Evolutionary conservation across 306 rosid genomes (phyloP).

Genomic region (Prunus dulcis): DNA sequence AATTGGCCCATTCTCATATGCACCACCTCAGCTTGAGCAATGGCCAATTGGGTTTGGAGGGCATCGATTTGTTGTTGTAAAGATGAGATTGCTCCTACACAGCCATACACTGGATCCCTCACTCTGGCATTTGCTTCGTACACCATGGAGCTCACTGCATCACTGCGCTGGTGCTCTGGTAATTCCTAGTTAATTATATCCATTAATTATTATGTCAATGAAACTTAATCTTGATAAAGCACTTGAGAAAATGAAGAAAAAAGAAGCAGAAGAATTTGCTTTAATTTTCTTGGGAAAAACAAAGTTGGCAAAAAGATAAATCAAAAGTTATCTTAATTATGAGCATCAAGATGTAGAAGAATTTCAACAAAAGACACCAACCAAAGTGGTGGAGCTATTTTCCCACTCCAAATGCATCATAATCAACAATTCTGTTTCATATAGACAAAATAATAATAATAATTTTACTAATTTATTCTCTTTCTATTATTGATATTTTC

Average conservation of each 20-base stretch:
- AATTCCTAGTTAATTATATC: constrained; percentile 46
- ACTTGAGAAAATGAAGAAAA: background rate
- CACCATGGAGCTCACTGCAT: constrained; percentile 95
- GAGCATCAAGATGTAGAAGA: background rate
- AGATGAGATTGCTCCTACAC: constrained; percentile 93
- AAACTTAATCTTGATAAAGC: background rate
- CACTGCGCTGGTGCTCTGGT: constrained; percentile 80
- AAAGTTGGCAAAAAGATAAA: background rate
- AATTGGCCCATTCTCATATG: constrained; percentile 58
- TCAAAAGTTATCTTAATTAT: background rate
- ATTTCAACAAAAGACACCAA: background rate
- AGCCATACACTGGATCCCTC: constrained; percentile 87
- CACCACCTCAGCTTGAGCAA: constrained; percentile 78
- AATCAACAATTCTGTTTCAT: background rate
- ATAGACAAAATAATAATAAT: too few species aligned
- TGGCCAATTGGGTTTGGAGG: constrained; percentile 76
- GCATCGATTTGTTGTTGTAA: constrained; percentile 76
- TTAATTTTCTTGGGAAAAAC: background rate
- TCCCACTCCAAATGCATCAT: background rate
- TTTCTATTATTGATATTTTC: too few species aligned
- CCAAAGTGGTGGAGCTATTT: background rate
- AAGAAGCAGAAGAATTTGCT: background rate
- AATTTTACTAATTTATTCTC: too few species aligned
- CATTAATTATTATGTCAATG: background rate
- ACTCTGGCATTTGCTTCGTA: constrained; percentile 97